Conservation (phyloP, 2,329 filamentous ascomycete species). For the Macroventuria anomochaeta region DNA sequence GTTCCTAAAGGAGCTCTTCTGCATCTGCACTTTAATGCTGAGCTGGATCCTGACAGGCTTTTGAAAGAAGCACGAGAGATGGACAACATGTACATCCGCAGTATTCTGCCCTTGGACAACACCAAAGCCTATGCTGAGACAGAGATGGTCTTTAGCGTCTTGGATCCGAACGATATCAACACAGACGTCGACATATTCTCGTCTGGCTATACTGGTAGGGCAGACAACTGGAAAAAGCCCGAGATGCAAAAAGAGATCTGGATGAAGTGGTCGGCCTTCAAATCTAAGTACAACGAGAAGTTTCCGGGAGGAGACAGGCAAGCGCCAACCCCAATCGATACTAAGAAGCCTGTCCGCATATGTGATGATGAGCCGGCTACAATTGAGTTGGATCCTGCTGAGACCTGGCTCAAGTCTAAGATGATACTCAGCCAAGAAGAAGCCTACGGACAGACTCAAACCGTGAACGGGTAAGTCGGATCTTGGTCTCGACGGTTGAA, state of each 20-base stretch:
- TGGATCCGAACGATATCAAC: constrained; percentile 37
- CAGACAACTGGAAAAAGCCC: constrained; percentile 29
- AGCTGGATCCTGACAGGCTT: constrained; percentile 66
- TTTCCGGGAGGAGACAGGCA: constrained; percentile 4
- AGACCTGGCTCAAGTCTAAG: constrained; percentile 67
- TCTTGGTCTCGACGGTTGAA: too few species aligned
- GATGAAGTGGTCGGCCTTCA: constrained; percentile 59
- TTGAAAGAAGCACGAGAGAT: constrained; percentile 62
- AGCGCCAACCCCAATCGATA: constrained; percentile 11
- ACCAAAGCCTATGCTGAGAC: constrained; percentile 57
- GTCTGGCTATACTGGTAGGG: constrained; percentile 52
- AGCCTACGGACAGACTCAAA: constrained; percentile 59
- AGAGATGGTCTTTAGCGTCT: constrained; percentile 68
- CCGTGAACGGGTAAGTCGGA: constrained; percentile 59
- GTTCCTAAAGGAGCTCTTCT: constrained; percentile 77
- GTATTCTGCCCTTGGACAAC: constrained; percentile 58
- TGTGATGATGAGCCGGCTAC: constrained; percentile 24
- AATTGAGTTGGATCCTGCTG: constrained; percentile 33
- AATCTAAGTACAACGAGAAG: constrained; percentile 41
- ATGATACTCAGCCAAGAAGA: constrained; percentile 68
- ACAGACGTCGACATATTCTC: constrained; percentile 56
- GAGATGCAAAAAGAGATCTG: constrained; percentile 27
- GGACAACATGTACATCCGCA: constrained; percentile 71
- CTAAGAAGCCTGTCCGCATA: constrained; percentile 5
- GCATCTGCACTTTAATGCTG: constrained; percentile 81